Conservation (phyloP, 257 asterid genomes). For the Lycium barbarum region DNA sequence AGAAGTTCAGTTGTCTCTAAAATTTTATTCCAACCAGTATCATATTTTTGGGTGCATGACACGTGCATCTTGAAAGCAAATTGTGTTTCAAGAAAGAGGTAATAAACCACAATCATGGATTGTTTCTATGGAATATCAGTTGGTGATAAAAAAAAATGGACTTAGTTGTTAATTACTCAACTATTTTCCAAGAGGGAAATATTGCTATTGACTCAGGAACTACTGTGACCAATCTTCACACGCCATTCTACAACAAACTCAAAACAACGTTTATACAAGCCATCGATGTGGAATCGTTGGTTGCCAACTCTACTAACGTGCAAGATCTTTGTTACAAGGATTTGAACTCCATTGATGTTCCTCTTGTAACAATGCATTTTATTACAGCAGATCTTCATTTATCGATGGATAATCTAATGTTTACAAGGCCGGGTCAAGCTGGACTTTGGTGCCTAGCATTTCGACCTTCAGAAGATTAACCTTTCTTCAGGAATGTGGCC, state of each 20-base stretch:
- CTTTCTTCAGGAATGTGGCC: not conserved
- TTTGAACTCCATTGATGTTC: no score
- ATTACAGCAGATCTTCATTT: no score
- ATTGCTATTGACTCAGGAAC: not conserved
- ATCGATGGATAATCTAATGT: no score
- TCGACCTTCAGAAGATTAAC: not conserved
- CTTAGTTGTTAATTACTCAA: not conserved
- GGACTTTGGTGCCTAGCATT: not conserved
- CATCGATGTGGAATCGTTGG: not conserved
- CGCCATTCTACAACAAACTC: not conserved
- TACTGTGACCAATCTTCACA: not conserved
- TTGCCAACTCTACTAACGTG: no score
- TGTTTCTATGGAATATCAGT: not conserved
- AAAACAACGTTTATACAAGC: not conserved
- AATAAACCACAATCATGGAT: no score
- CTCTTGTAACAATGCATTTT: no score
- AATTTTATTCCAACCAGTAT: no score
- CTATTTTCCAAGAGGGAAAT: not conserved
- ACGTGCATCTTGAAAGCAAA: no score
- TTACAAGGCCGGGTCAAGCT: not conserved
- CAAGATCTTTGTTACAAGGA: no score
- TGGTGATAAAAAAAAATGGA: not conserved
- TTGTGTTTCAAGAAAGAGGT: no score
- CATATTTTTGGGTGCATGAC: no score
- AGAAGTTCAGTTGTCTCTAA: no score